These are phyloP conservation scores for Rhizophora apiculata DNA, from an alignment of 345 rosid species.

Conservation along the genomic window DNA sequence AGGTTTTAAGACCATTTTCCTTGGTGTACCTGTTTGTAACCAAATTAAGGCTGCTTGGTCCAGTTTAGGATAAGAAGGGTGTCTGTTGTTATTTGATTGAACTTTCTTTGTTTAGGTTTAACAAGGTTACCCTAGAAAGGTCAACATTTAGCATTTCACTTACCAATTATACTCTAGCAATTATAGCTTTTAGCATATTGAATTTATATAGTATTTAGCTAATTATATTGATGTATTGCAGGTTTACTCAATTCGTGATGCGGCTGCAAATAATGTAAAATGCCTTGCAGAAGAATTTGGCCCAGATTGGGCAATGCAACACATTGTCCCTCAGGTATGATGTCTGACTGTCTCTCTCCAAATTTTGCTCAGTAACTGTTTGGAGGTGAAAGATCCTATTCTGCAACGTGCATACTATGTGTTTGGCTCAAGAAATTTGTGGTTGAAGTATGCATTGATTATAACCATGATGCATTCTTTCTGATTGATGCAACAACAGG, in stretches of 20 bases:
- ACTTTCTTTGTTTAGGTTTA: background rate
- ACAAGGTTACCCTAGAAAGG: background rate
- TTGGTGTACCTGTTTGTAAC: background rate
- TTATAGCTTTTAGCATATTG: background rate
- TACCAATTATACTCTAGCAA: background rate
- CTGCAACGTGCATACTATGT: background rate
- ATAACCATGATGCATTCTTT: background rate
- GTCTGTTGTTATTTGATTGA: background rate
- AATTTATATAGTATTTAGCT: background rate
- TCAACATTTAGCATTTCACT: no score
- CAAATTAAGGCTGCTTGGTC: background rate
- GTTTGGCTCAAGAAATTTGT: background rate
- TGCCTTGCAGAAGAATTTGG: slow-evolving; percentile 98
- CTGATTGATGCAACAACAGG: background rate
- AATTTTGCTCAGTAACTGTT: slow-evolving; percentile 1
- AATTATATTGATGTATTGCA: slow-evolving; percentile 16
- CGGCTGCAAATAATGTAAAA: slow-evolving; percentile 91
- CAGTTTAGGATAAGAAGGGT: background rate
- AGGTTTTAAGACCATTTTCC: background rate
- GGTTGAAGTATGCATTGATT: no score
- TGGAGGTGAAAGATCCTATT: background rate
- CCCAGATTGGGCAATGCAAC: slow-evolving; percentile 97
- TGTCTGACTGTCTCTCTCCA: slow-evolving; percentile 6
- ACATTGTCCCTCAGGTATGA: slow-evolving; percentile 84
- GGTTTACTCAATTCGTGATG: slow-evolving; percentile 93